A percentile compares a stretch with the other conserved stretches of the same genome.
phyloP scores from a whole-genome alignment of 2,329 filamentous ascomycete species.

The Sordariomycetes sp. region DNA sequence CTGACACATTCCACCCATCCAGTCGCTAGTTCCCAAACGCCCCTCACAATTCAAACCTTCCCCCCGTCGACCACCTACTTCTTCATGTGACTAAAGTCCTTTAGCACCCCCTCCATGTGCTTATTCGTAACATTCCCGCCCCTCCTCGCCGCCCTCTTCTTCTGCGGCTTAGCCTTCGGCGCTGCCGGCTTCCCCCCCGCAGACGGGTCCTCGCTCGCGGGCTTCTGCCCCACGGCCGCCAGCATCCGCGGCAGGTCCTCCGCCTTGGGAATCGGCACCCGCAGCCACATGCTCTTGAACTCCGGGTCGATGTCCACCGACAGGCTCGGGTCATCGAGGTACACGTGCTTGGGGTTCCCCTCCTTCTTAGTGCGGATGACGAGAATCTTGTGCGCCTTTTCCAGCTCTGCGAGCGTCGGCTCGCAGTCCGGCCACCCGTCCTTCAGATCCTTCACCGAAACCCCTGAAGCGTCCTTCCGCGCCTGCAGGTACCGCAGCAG shows the following conservation, averaged over 20 bases:
- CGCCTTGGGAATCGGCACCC: slow-evolving; percentile 60
- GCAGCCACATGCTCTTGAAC: slow-evolving; percentile 74
- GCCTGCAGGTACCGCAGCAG: slow-evolving; percentile 71
- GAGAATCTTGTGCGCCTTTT: slow-evolving; percentile 65
- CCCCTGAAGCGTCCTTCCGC: slow-evolving; percentile 67
- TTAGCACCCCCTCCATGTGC: slow-evolving; percentile 72
- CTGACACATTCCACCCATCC: neutral
- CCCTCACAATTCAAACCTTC: neutral
- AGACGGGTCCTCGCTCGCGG: slow-evolving; percentile 67
- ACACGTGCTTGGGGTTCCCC: slow-evolving; percentile 71
- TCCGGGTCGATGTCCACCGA: slow-evolving; percentile 66
- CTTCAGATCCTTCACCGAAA: slow-evolving; percentile 81
- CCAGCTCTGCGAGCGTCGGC: slow-evolving; percentile 63
- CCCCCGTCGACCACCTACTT: neutral
- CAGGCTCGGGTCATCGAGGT: slow-evolving; percentile 74
- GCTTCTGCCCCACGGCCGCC: slow-evolving; percentile 65
- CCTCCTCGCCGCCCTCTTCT: slow-evolving; percentile 52
- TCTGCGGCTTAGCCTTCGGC: slow-evolving; percentile 57
- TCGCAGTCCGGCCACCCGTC: slow-evolving; percentile 89
- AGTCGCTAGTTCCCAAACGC: neutral
- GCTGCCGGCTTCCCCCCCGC: slow-evolving; percentile 18
- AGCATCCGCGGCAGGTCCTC: slow-evolving; percentile 70
- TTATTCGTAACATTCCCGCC: slow-evolving; percentile 75
- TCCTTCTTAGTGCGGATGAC: slow-evolving; percentile 91
- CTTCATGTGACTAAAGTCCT: slow-evolving; percentile 45